phyloP scores from a whole-genome alignment of 805 yeast species.

The Yamadazyma tumulicola region DNA sequence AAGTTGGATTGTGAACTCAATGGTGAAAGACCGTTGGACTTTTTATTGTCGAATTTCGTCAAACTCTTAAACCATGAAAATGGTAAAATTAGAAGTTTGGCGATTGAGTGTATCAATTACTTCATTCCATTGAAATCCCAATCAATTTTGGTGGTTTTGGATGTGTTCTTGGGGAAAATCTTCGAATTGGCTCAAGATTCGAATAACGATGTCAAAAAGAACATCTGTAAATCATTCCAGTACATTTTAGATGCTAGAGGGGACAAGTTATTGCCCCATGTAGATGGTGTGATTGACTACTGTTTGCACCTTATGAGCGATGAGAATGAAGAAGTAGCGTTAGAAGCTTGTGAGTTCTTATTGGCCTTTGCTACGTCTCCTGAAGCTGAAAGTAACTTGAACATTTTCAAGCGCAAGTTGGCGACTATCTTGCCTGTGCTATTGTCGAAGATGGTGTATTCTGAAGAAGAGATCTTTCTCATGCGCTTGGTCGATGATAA shows the following conservation, averaged over 20 bases:
- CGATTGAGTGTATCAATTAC: constrained; percentile 72
- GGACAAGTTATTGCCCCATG: constrained; percentile 73
- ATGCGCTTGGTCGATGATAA: constrained; percentile 63
- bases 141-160: constrained; percentile 59
- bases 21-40: constrained; percentile 65
- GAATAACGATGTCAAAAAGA: constrained; percentile 59
- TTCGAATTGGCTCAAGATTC: constrained; percentile 67
- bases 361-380: constrained; percentile 71
- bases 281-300: constrained; percentile 82
- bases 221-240: constrained; percentile 75
- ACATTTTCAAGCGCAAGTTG: constrained; percentile 54
- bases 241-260: constrained; percentile 72
- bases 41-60: constrained; percentile 58
- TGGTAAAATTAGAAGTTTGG: constrained; percentile 53
- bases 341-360: constrained; percentile 92
- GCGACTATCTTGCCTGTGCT: constrained; percentile 70
- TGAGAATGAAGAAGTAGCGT: constrained; percentile 67
- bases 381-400: constrained; percentile 31
- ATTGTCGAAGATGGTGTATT: constrained; percentile 79
- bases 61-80: constrained; percentile 41
- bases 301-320: constrained; percentile 74
- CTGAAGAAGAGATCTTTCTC: constrained; percentile 71
- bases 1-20: constrained; percentile 62
- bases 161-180: constrained; percentile 58
- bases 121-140: constrained; percentile 70